Evolutionary conservation across 352 stramenopile species (phyloP).

Genomic region (Pythium aquatile): DNA sequence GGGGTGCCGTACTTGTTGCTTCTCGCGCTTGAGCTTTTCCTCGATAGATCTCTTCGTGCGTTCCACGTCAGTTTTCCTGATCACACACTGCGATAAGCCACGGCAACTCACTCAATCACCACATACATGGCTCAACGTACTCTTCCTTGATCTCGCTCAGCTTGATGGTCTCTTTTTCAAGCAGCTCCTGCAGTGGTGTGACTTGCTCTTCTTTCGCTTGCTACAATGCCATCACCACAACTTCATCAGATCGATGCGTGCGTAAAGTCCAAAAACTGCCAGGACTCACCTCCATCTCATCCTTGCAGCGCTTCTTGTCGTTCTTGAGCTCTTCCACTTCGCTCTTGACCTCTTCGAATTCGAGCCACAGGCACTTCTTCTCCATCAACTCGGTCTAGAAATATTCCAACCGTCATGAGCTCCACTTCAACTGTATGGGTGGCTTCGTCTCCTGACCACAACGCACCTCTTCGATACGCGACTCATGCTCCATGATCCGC

Average conservation of each 20-base stretch:
- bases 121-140: conserved; percentile 29
- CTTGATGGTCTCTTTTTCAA: conserved; percentile 70
- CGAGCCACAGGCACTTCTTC: conserved; percentile 85
- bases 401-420: too few species aligned
- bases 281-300: conserved; percentile 56
- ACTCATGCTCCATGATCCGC: conserved; percentile 79
- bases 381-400: conserved; percentile 76
- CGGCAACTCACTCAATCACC: neutral
- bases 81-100: neutral
- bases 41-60: conserved; percentile 47
- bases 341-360: conserved; percentile 74
- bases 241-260: neutral
- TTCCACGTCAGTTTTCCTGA: conserved; percentile 55
- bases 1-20: conserved; percentile 33
- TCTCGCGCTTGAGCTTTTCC: conserved; percentile 68
- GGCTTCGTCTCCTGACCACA: neutral
- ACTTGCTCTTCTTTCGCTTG: conserved; percentile 66
- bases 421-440: too few species aligned
- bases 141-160: conserved; percentile 58
- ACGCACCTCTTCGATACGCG: conserved; percentile 67
- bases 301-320: conserved; percentile 65
- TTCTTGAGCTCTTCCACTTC: conserved; percentile 66
- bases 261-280: too few species aligned
- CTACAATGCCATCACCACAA: conserved; percentile 25
- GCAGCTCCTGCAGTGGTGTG: conserved; percentile 54